These are phyloP conservation scores for Phialophora chinensis DNA, from an alignment of 2,329 filamentous ascomycete species.

Conservation along the genomic window DNA sequence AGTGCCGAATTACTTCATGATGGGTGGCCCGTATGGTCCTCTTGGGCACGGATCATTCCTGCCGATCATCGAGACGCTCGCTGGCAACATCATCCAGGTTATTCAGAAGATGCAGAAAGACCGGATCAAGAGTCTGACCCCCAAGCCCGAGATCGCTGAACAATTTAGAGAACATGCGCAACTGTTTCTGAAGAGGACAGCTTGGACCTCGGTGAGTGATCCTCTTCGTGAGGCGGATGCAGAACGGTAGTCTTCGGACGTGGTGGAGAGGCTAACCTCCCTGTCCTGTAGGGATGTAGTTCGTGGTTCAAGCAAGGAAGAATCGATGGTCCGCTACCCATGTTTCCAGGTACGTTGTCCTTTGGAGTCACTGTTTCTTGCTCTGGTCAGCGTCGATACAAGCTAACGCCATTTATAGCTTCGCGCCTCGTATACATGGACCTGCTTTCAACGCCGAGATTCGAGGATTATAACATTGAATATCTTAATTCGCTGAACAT, in stretches of 20 bases:
- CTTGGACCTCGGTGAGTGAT: slow-evolving; percentile 22
- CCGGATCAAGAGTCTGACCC: slow-evolving; percentile 39
- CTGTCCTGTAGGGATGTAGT: slow-evolving; percentile 20
- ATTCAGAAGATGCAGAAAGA: slow-evolving; percentile 36
- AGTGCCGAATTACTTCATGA: slow-evolving; percentile 43
- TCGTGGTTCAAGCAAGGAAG: slow-evolving; percentile 35
- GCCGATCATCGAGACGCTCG: slow-evolving; percentile 27
- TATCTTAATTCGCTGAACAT: slow-evolving; percentile 47
- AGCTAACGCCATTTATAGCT: slow-evolving; percentile 34
- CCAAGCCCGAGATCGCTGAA: slow-evolving; percentile 52
- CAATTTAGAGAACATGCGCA: slow-evolving; percentile 57
- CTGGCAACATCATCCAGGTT: slow-evolving; percentile 30
- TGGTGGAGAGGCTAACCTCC: not conserved
- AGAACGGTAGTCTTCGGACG: not conserved
- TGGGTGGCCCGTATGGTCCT: slow-evolving; percentile 39
- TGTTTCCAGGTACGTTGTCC: slow-evolving; percentile 43
- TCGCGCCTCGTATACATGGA: slow-evolving; percentile 48
- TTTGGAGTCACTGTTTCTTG: not conserved
- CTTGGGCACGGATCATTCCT: slow-evolving; percentile 37
- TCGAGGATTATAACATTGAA: slow-evolving; percentile 51
- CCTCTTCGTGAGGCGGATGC: not conserved
- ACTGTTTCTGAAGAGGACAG: slow-evolving; percentile 49
- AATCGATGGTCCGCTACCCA: slow-evolving; percentile 41
- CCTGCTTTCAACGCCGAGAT: slow-evolving; percentile 46
- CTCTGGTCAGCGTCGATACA: not conserved